phyloP scores from a whole-genome alignment of 2,329 filamentous ascomycete genomes.

The Pseudocercospora pini-densiflorae region DNA sequence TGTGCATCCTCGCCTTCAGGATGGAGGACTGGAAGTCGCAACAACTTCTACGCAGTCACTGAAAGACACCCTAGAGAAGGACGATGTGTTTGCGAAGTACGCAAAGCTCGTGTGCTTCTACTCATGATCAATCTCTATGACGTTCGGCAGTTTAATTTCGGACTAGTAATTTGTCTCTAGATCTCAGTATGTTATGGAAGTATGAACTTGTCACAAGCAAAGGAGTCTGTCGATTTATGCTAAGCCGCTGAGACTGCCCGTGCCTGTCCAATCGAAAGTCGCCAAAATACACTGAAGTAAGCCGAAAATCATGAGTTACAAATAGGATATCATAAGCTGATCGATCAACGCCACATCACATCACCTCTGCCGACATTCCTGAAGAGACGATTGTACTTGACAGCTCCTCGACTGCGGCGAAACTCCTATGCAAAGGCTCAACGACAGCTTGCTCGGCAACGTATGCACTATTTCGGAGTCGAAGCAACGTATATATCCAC shows the following conservation, averaged over 20 bases:
- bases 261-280: not conserved
- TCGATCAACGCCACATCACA: not conserved
- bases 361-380: not conserved
- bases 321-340: not conserved
- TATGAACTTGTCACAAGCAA: not conserved
- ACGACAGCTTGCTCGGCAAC: conserved; percentile 10
- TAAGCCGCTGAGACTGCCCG: not conserved
- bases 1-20: conserved; percentile 22
- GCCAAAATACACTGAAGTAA: not conserved
- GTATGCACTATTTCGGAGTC: conserved; percentile 18
- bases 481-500: conserved; percentile 22
- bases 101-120: conserved; percentile 17
- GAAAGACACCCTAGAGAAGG: conserved; percentile 13
- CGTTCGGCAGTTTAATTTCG: not conserved
- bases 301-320: conserved; percentile 2
- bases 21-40: conserved; percentile 26
- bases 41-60: conserved; percentile 17
- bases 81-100: conserved; percentile 19
- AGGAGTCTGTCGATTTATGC: not conserved
- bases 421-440: conserved; percentile 5
- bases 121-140: not conserved
- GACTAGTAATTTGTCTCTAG: not conserved
- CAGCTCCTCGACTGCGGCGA: not conserved
- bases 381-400: conserved; percentile 2
- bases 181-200: not conserved